Evolutionary conservation across 805 yeast genomes (phyloP).

Genomic region (Yamadazyma sp.): DNA sequence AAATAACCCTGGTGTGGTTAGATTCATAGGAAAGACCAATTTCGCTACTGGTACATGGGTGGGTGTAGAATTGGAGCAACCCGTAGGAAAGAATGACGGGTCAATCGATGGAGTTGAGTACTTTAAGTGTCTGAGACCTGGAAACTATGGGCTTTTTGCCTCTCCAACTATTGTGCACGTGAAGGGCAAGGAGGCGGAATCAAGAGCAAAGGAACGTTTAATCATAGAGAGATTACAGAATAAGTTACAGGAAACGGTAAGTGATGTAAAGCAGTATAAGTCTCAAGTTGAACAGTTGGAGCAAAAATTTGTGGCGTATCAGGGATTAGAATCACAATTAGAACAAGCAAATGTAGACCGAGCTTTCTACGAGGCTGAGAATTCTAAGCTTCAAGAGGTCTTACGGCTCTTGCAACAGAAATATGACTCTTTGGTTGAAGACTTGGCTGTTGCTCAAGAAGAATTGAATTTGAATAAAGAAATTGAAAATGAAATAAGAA

Average conservation of each 20-base stretch:
- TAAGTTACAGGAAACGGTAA: slow-evolving; percentile 39
- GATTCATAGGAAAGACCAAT: slow-evolving; percentile 52
- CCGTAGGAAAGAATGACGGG: slow-evolving; percentile 51
- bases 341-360: slow-evolving; percentile 44
- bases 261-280: slow-evolving; percentile 24
- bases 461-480: slow-evolving; percentile 38
- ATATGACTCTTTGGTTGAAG: slow-evolving; percentile 29
- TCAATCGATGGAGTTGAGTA: slow-evolving; percentile 44
- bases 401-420: slow-evolving; percentile 25
- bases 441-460: slow-evolving; percentile 33
- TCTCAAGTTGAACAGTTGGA: slow-evolving; percentile 19
- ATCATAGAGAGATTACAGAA: slow-evolving; percentile 43
- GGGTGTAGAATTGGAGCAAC: slow-evolving; percentile 45
- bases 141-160: slow-evolving; percentile 50
- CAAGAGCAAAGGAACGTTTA: neutral
- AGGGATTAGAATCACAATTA: slow-evolving; percentile 14
- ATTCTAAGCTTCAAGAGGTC: slow-evolving; percentile 26
- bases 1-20: slow-evolving; percentile 45
- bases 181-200: neutral
- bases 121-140: slow-evolving; percentile 36
- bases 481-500: slow-evolving; percentile 31
- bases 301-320: slow-evolving; percentile 10
- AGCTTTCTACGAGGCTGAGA: slow-evolving; percentile 39
- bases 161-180: slow-evolving; percentile 11
- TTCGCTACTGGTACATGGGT: slow-evolving; percentile 61